Evolutionary conservation across 2,329 filamentous ascomycete genomes (phyloP).

Genomic region (Clarireedia monteithiana): DNA sequence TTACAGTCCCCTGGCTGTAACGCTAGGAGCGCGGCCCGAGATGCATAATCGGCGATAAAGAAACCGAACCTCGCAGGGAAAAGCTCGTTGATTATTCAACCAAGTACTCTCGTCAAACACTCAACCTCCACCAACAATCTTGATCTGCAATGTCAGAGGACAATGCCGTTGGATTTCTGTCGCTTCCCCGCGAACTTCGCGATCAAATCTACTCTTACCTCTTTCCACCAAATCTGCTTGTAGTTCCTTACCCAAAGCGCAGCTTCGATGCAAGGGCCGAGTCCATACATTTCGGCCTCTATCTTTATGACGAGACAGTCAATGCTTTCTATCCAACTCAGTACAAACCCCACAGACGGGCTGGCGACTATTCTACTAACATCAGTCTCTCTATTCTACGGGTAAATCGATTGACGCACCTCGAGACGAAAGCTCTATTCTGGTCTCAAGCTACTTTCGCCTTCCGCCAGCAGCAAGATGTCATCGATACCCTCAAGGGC

Average conservation of each 20-base stretch:
- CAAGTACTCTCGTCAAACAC: too few species aligned
- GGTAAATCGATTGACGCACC: not conserved
- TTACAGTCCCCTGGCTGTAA: too few species aligned
- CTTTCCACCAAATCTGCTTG: not conserved
- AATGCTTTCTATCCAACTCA: not conserved
- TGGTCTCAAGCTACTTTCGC: not conserved
- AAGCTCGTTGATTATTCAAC: too few species aligned
- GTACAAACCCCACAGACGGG: not conserved
- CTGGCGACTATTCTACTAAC: not conserved
- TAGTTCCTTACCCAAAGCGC: not conserved
- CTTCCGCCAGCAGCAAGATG: not conserved
- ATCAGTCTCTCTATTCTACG: not conserved
- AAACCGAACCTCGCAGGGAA: too few species aligned
- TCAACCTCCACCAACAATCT: not conserved
- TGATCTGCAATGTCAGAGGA: not conserved
- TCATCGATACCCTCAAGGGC: not conserved
- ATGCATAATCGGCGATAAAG: not conserved
- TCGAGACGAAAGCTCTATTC: not conserved
- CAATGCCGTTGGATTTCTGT: not conserved
- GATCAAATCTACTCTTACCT: not conserved
- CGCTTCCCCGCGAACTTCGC: not conserved
- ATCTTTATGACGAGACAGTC: not conserved
- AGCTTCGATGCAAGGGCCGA: not conserved
- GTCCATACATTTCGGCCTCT: not conserved
- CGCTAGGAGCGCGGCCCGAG: not conserved